A percentile compares a stretch with the other conserved stretches of the same genome.
Conservation (phyloP, 2,329 filamentous ascomycete genomes). For the Arthrobotrys sinensis region DNA sequence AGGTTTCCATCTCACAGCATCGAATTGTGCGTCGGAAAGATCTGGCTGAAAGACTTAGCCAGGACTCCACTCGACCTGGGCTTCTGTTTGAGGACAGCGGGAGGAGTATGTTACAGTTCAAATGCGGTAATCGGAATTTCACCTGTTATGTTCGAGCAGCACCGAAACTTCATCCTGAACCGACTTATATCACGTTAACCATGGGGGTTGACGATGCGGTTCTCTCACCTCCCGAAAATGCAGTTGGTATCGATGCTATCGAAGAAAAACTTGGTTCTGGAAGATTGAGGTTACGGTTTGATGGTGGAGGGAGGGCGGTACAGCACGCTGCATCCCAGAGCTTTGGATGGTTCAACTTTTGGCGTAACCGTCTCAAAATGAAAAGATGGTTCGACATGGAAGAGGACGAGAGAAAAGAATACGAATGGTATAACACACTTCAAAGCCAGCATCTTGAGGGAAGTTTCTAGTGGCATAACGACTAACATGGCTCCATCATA, state of each 20-base stretch:
- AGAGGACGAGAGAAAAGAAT: slow-evolving; percentile 56
- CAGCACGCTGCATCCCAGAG: slow-evolving; percentile 39
- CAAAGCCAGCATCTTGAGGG: neutral
- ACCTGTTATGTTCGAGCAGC: slow-evolving; percentile 48
- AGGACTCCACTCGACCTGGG: slow-evolving; percentile 36
- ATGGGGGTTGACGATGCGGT: slow-evolving; percentile 55
- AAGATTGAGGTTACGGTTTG: slow-evolving; percentile 44
- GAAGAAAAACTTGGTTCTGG: slow-evolving; percentile 53
- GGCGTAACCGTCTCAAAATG: slow-evolving; percentile 55
- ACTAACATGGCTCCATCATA: neutral
- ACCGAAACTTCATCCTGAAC: slow-evolving; percentile 43
- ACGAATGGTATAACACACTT: slow-evolving; percentile 21
- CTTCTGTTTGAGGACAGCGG: slow-evolving; percentile 44
- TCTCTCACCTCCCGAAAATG: slow-evolving; percentile 41
- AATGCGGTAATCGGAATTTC: slow-evolving; percentile 44
- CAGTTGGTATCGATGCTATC: neutral
- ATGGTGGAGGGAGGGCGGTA: slow-evolving; percentile 22
- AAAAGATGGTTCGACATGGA: slow-evolving; percentile 55
- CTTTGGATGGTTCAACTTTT: slow-evolving; percentile 58
- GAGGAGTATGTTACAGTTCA: slow-evolving; percentile 56
- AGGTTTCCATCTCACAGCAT: slow-evolving; percentile 56
- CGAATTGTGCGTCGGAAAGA: slow-evolving; percentile 31
- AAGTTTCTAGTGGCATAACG: neutral
- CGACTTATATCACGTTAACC: slow-evolving; percentile 46
- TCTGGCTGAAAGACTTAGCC: slow-evolving; percentile 44